Percentiles rank a stretch among this genome's conserved stretches.
Evolutionary conservation across 345 rosid genomes (phyloP).

Genomic region (Citrus trifoliata): DNA sequence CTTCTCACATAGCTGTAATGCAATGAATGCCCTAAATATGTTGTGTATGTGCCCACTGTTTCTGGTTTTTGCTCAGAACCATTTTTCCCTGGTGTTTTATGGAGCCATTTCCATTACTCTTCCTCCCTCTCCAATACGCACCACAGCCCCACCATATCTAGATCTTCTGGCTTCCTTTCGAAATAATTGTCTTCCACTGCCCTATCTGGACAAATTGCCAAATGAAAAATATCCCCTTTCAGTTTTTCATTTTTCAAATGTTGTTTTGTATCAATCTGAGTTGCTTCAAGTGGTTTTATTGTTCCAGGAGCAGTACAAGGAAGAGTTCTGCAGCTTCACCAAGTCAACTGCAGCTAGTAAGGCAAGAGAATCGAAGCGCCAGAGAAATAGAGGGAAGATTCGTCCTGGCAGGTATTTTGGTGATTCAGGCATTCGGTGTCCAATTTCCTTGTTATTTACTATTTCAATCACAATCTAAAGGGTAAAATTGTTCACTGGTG

Average conservation of each 20-base stretch:
- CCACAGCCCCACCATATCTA: not conserved
- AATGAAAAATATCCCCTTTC: not conserved
- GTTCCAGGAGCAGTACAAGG: constrained; percentile 56
- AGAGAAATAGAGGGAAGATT: constrained; percentile 76
- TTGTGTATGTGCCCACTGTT: not conserved
- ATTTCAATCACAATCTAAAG: constrained; percentile 9
- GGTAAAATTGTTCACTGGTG: constrained; percentile 16
- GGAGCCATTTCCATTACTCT: not conserved
- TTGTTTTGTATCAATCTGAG: not conserved
- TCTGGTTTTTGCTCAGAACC: not conserved
- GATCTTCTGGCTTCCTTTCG: not conserved
- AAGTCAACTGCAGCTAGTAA: constrained; percentile 58
- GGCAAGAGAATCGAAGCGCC: constrained; percentile 72
- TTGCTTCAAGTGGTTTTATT: constrained; percentile 4
- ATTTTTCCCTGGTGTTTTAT: not conserved
- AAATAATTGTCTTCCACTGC: not conserved
- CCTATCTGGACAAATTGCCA: not conserved
- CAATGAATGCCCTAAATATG: not conserved
- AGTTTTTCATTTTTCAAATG: not conserved
- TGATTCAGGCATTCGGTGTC: not conserved
- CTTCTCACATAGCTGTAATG: not conserved
- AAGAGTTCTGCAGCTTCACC: constrained; percentile 63
- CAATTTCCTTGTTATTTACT: not conserved
- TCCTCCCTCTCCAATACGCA: not conserved
- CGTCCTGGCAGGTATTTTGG: constrained; percentile 85